Percentiles rank a stretch among this genome's conserved stretches.
These are phyloP conservation scores for Phytophthora boehmeriae DNA, from an alignment of 352 stramenopile genomes.

Conservation along the genomic window DNA sequence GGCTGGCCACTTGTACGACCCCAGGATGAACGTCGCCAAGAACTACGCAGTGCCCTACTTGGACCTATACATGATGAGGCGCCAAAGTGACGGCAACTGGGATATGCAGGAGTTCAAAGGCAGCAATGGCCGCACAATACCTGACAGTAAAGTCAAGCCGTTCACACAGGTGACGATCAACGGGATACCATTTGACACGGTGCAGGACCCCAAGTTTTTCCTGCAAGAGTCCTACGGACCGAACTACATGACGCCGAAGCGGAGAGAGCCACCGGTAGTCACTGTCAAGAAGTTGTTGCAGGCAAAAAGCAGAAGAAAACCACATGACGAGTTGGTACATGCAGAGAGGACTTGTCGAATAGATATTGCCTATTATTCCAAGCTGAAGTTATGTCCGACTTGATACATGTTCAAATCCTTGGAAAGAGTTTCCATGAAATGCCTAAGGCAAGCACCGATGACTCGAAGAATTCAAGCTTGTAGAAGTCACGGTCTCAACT, in stretches of 20 bases:
- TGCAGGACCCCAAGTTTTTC: slow-evolving; percentile 41
- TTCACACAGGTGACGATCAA: slow-evolving; percentile 37
- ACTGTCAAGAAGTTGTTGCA: not conserved
- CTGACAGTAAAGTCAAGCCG: slow-evolving; percentile 26
- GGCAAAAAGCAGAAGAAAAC: not conserved
- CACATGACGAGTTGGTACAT: not conserved
- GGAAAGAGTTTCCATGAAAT: not conserved
- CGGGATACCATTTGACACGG: slow-evolving; percentile 41
- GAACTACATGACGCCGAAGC: slow-evolving; percentile 35
- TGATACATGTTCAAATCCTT: too few relatives aligned
- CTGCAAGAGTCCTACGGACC: slow-evolving; percentile 35
- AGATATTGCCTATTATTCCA: not conserved
- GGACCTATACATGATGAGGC: slow-evolving; percentile 42
- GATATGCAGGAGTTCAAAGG: slow-evolving; percentile 28
- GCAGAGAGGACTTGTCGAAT: not conserved
- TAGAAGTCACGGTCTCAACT: not conserved
- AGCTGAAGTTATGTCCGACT: too few relatives aligned
- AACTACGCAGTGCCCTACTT: slow-evolving; percentile 38
- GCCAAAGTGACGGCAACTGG: slow-evolving; percentile 11
- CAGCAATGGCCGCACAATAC: slow-evolving; percentile 11
- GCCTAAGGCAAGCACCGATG: not conserved
- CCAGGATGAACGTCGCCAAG: slow-evolving; percentile 10
- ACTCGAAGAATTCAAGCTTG: not conserved
- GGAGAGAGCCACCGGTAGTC: not conserved
- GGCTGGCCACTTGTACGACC: slow-evolving; percentile 40